Conservation (phyloP, 2,329 filamentous ascomycete genomes). For the Aspergillus fumigatiaffinis region DNA sequence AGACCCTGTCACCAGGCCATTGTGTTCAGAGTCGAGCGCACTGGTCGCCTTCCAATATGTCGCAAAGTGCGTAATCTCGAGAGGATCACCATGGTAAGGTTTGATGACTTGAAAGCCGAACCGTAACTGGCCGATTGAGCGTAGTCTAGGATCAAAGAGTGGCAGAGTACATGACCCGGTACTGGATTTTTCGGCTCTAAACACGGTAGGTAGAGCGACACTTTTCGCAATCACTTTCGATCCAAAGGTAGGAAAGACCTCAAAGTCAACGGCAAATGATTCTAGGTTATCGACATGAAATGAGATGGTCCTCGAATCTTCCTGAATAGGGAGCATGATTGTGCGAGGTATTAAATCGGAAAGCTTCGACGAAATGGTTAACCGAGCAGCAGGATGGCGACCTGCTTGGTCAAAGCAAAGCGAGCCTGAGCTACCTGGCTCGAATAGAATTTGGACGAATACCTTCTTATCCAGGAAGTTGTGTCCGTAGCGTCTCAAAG, state of each 20-base stretch:
- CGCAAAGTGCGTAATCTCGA: slow-evolving; percentile 97
- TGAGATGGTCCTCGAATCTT: slow-evolving; percentile 87
- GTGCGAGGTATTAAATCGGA: slow-evolving; percentile 96
- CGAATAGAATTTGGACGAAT: slow-evolving; percentile 88
- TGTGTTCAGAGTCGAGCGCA: slow-evolving; percentile 80
- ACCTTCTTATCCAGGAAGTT: slow-evolving; percentile 98
- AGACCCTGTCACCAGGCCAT: slow-evolving; percentile 86
- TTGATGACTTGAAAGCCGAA: slow-evolving; percentile 97
- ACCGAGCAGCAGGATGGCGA: slow-evolving; percentile 88
- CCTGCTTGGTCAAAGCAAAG: slow-evolving; percentile 96
- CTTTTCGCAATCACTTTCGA: slow-evolving; percentile 97
- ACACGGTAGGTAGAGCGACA: slow-evolving; percentile 82
- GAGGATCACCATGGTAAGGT: slow-evolving; percentile 83
- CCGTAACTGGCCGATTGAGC: slow-evolving; percentile 87
- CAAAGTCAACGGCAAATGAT: slow-evolving; percentile 91
- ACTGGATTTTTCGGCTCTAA: slow-evolving; percentile 69
- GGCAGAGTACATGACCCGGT: slow-evolving; percentile 80
- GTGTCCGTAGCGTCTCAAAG: slow-evolving; percentile 88
- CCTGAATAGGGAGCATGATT: slow-evolving; percentile 89
- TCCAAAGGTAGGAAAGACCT: slow-evolving; percentile 95
- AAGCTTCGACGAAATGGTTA: slow-evolving; percentile 94
- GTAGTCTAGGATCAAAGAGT: slow-evolving; percentile 84
- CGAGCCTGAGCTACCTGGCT: slow-evolving; percentile 62
- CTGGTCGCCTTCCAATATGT: slow-evolving; percentile 99
- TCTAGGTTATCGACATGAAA: slow-evolving; percentile 95